Conservation (phyloP, 1,139 yeast genomes). For the Suhomyces panamericanus region DNA sequence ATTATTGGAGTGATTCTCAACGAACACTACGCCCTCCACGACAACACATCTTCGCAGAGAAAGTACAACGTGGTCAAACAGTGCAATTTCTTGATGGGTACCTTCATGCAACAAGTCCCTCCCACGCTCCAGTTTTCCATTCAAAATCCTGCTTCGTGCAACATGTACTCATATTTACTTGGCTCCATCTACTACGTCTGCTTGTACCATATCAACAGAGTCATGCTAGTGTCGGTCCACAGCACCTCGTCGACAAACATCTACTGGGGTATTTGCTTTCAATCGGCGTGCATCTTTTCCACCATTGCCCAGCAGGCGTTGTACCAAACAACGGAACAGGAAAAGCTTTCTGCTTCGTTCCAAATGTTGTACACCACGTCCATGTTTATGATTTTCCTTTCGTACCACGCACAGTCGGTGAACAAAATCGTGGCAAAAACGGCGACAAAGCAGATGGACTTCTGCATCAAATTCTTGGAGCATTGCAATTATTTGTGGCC, state of each 20-base stretch:
- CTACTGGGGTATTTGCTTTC: slow-evolving; percentile 17
- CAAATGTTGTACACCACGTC: slow-evolving; percentile 15
- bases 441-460: slow-evolving; percentile 14
- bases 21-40: slow-evolving; percentile 13
- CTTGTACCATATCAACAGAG: slow-evolving; percentile 17
- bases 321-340: slow-evolving; percentile 5
- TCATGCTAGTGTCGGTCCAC: slow-evolving; percentile 10
- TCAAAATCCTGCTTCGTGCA: slow-evolving; percentile 10
- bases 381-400: slow-evolving; percentile 15
- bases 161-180: slow-evolving; percentile 12
- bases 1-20: slow-evolving; percentile 13
- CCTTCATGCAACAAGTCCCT: slow-evolving; percentile 13
- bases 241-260: slow-evolving; percentile 6
- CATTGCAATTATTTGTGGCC: slow-evolving; percentile 18
- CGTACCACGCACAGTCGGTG: slow-evolving; percentile 18
- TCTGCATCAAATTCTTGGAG: slow-evolving; percentile 15
- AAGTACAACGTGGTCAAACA: slow-evolving; percentile 14
- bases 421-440: slow-evolving; percentile 16
- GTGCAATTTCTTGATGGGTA: slow-evolving; percentile 15
- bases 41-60: slow-evolving; percentile 4
- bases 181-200: slow-evolving; percentile 15
- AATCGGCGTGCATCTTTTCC: slow-evolving; percentile 14
- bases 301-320: slow-evolving; percentile 12
- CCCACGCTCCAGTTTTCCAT: slow-evolving; percentile 10
- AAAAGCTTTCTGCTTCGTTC: slow-evolving; percentile 11